phyloP scores from a whole-genome alignment of 805 yeast species.

The Yarrowia divulgata region DNA sequence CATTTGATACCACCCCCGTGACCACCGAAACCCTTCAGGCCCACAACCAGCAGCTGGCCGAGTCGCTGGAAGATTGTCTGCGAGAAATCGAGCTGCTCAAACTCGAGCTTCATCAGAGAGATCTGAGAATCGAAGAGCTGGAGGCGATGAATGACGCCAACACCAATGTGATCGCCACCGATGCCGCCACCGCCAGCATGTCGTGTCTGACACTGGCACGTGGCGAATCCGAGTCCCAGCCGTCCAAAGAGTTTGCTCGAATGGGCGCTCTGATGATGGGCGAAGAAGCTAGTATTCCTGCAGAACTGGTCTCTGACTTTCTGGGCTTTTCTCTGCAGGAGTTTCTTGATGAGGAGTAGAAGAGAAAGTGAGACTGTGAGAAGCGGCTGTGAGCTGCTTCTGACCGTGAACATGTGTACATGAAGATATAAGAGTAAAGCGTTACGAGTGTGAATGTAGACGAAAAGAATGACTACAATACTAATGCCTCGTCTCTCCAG shows the following conservation, averaged over 20 bases:
- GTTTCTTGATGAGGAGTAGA: conserved; percentile 7
- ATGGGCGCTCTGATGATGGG: not conserved
- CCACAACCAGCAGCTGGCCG: conserved; percentile 24
- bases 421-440: too few species aligned
- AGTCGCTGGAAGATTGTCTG: conserved; percentile 13
- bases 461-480: too few species aligned
- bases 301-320: conserved; percentile 8
- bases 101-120: conserved; percentile 18
- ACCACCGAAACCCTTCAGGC: not conserved
- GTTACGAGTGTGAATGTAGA: too few species aligned
- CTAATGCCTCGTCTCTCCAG: too few species aligned
- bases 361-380: not conserved
- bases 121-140: conserved; percentile 15
- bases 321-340: conserved; percentile 23
- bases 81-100: conserved; percentile 31
- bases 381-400: not conserved
- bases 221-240: not conserved
- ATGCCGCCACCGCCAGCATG: conserved; percentile 8
- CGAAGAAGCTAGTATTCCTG: not conserved
- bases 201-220: conserved; percentile 6
- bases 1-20: conserved; percentile 20
- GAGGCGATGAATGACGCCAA: not conserved
- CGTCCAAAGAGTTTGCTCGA: not conserved
- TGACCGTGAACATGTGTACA: too few species aligned
- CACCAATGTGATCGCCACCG: not conserved